Percentiles rank a stretch among this genome's conserved stretches.
Conservation (phyloP, 768 basidiomycete species). For the Pulveroboletus sp. region DNA sequence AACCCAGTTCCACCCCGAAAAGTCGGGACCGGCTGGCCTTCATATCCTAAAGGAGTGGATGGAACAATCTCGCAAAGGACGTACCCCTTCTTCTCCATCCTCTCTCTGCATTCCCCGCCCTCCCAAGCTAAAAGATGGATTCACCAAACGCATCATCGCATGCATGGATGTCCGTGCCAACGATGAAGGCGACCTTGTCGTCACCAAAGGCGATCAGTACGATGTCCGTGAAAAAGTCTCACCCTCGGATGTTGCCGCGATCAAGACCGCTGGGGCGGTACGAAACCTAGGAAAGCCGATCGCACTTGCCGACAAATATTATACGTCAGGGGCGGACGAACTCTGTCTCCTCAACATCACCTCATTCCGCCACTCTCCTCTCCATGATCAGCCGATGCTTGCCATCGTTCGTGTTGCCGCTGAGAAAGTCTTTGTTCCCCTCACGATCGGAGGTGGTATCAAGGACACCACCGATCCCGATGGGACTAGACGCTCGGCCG, state of each 20-base stretch:
- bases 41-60: slow-evolving; percentile 80
- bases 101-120: slow-evolving; percentile 29
- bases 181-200: slow-evolving; percentile 93
- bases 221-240: slow-evolving; percentile 82
- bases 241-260: slow-evolving; percentile 25
- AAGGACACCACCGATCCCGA: slow-evolving; percentile 95
- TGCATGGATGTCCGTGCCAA: slow-evolving; percentile 98
- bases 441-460: slow-evolving; percentile 98
- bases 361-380: slow-evolving; percentile 94
- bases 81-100: slow-evolving; percentile 30
- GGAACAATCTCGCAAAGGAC: slow-evolving; percentile 44
- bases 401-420: slow-evolving; percentile 90
- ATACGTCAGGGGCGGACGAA: slow-evolving; percentile 87
- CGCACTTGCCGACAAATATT: slow-evolving; percentile 84
- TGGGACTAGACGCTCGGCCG: slow-evolving; percentile 77
- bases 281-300: slow-evolving; percentile 98
- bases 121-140: slow-evolving; percentile 52
- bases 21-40: slow-evolving; percentile 87
- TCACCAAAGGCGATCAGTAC: slow-evolving; percentile 99
- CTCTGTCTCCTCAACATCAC: slow-evolving; percentile 98
- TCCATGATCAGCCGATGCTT: slow-evolving; percentile 97
- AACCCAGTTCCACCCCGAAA: slow-evolving; percentile 97
- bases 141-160: slow-evolving; percentile 93
- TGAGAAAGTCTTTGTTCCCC: slow-evolving; percentile 88
- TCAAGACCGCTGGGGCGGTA: slow-evolving; percentile 66